Conservation (phyloP, 257 asterid genomes). For the Nicotiana noctiflora region DNA sequence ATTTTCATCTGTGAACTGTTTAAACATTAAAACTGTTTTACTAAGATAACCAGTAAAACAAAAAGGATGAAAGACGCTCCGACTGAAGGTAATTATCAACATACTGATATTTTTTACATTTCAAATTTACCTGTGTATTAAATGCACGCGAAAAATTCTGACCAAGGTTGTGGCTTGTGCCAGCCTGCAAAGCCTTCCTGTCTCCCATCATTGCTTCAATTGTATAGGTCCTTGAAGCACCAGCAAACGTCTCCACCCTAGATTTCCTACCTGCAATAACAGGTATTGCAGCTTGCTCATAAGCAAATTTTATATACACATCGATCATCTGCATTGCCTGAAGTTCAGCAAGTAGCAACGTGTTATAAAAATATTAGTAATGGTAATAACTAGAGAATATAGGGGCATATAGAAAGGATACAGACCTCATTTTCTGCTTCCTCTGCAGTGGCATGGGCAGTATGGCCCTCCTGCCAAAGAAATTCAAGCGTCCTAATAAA, state of each 20-base stretch:
- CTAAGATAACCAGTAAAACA: not conserved
- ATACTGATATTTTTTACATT: not conserved
- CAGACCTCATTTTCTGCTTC: conserved; percentile 95
- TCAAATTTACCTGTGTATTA: conserved; percentile 64
- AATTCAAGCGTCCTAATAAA: conserved; percentile 90
- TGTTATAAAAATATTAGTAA: conserved; percentile 22
- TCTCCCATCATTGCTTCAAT: conserved; percentile 99
- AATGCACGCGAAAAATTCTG: conserved; percentile 98
- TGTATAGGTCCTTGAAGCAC: conserved; percentile 89
- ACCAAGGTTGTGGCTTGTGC: conserved; percentile 98
- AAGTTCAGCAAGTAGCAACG: conserved; percentile 30
- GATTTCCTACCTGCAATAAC: conserved; percentile 96
- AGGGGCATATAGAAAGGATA: not conserved
- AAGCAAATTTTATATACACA: conserved; percentile 79
- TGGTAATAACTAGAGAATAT: not conserved
- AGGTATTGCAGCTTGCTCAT: conserved; percentile 98
- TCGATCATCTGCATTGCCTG: conserved; percentile 98
- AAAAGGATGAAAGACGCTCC: not conserved
- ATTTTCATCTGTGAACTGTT: conserved; percentile 88
- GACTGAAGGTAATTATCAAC: not conserved
- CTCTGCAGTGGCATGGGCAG: conserved; percentile 89
- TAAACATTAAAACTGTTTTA: not conserved
- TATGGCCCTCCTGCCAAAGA: conserved; percentile 99
- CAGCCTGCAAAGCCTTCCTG: conserved; percentile 94
- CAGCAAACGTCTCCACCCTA: conserved; percentile 88